A percentile compares a stretch with the other conserved stretches of the same genome.
These are phyloP conservation scores for Onygenales sp. DNA, from an alignment of 2,329 filamentous ascomycete species.

Conservation along the genomic window DNA sequence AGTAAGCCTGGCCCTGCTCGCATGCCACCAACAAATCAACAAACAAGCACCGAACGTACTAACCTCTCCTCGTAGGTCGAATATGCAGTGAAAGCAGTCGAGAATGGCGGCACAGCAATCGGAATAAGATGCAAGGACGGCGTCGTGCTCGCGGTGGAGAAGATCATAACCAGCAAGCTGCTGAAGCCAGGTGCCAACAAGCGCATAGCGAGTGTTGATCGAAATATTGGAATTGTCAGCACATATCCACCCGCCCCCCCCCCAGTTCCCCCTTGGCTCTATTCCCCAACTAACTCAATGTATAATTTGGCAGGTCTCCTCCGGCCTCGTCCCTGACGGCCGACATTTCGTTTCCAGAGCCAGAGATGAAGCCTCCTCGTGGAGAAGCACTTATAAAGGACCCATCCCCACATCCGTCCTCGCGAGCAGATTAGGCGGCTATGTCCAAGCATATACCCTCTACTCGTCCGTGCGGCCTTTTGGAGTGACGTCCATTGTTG, in stretches of 20 bases:
- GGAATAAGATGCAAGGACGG: slow-evolving; percentile 97
- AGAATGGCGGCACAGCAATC: slow-evolving; percentile 92
- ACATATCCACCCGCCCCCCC: slow-evolving; percentile 2
- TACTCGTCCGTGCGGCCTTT: slow-evolving; percentile 96
- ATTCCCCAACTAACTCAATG: slow-evolving; percentile 3
- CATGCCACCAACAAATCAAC: not conserved
- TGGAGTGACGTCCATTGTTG: slow-evolving; percentile 89
- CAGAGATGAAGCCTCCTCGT: slow-evolving; percentile 83
- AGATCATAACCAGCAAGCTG: slow-evolving; percentile 90
- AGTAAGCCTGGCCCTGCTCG: slow-evolving; percentile 37
- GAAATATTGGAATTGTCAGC: slow-evolving; percentile 83
- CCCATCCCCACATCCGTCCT: slow-evolving; percentile 84
- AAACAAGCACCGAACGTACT: slow-evolving; percentile 4
- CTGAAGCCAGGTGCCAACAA: slow-evolving; percentile 94
- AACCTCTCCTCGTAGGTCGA: slow-evolving; percentile 51
- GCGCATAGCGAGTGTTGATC: slow-evolving; percentile 88
- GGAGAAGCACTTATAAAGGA: slow-evolving; percentile 89
- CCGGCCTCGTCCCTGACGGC: slow-evolving; percentile 88
- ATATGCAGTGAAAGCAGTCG: slow-evolving; percentile 97
- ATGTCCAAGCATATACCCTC: slow-evolving; percentile 93
- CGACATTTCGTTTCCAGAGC: slow-evolving; percentile 91
- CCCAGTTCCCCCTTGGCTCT: not conserved
- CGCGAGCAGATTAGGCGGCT: slow-evolving; percentile 86
- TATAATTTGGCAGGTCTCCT: slow-evolving; percentile 58
- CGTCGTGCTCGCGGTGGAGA: slow-evolving; percentile 91